These are phyloP conservation scores for Luffa acutangula DNA, from an alignment of 306 rosid species.

Conservation along the genomic window DNA sequence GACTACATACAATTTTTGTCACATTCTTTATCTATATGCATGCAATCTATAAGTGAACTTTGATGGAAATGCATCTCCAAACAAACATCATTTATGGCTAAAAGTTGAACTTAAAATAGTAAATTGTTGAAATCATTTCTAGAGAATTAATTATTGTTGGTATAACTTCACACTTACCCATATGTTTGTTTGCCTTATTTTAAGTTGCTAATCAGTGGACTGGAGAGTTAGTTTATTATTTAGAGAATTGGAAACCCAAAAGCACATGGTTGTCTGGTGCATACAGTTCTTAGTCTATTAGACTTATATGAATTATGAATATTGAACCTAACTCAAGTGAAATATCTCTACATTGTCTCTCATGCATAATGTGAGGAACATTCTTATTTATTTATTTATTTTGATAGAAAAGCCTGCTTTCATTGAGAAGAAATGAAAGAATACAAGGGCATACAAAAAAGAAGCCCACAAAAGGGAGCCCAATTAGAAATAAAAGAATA, in stretches of 20 bases:
- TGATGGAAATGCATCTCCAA: neutral
- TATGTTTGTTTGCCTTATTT: neutral
- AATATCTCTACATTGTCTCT: neutral
- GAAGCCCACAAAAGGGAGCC: too few species aligned
- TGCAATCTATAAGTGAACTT: too few species aligned
- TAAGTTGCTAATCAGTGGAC: neutral
- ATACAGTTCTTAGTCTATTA: neutral
- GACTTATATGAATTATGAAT: neutral
- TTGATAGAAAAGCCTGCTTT: too few species aligned
- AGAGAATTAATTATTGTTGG: neutral
- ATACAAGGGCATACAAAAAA: too few species aligned
- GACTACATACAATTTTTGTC: neutral
- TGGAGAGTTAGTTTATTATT: neutral
- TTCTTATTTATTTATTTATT: too few species aligned
- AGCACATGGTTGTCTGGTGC: neutral
- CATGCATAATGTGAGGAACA: neutral
- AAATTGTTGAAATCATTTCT: neutral
- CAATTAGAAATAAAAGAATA: too few species aligned
- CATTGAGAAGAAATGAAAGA: too few species aligned
- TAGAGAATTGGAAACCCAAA: neutral
- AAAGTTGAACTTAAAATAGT: neutral
- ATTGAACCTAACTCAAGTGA: neutral
- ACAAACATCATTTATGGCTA: neutral
- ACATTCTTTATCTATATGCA: neutral
- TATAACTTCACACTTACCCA: neutral